These are phyloP conservation scores for Camelina hispida DNA, from an alignment of 345 rosid genomes.

Conservation along the genomic window DNA sequence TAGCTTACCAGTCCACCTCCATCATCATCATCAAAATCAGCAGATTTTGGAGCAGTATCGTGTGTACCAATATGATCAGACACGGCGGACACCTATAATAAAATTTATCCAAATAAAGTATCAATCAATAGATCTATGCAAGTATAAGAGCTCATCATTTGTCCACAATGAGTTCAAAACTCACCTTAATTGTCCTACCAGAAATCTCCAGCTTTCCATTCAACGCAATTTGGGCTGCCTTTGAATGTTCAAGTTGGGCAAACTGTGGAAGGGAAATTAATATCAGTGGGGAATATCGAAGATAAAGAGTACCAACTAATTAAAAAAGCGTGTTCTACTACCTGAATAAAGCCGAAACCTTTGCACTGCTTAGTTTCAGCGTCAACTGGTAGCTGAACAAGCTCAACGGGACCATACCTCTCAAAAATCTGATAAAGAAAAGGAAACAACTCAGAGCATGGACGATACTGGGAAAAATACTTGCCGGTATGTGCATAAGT, in stretches of 20 bases:
- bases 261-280: conserved; percentile 54
- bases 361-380: conserved; percentile 93
- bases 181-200: conserved; percentile 87
- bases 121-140: conserved; percentile 2
- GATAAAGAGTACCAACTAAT: conserved; percentile 25
- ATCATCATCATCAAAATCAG: conserved; percentile 96
- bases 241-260: conserved; percentile 90
- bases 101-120: background rate
- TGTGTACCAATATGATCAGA: conserved; percentile 85
- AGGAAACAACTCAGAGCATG: conserved; percentile 13
- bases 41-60: conserved; percentile 75
- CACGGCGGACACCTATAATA: conserved; percentile 82
- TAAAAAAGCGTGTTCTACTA: conserved; percentile 43
- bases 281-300: conserved; percentile 3
- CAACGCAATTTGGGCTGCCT: conserved; percentile 80
- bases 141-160: conserved; percentile 7
- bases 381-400: conserved; percentile 93
- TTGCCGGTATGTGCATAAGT: conserved; percentile 3
- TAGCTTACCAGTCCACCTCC: conserved; percentile 90
- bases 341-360: conserved; percentile 98
- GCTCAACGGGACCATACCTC: conserved; percentile 94
- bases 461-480: background rate
- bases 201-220: conserved; percentile 95
- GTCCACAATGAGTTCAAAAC: conserved; percentile 10
- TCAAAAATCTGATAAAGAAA: conserved; percentile 68